phyloP scores from a whole-genome alignment of 495 filamentous ascomycete species.

The Penicillium parvum region DNA sequence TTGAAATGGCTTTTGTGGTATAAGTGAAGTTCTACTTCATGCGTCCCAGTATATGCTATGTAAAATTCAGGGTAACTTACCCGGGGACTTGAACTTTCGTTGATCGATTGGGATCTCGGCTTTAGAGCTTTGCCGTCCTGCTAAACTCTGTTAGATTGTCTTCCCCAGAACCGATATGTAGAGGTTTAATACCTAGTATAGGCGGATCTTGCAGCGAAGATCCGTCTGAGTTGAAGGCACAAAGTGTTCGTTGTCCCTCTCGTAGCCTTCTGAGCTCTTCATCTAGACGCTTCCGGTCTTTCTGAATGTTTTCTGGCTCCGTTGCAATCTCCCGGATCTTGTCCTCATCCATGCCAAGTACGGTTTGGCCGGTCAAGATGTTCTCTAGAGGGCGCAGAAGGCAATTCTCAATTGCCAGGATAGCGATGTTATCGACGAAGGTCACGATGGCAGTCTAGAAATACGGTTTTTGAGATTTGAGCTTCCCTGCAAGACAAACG shows the following conservation, averaged over 20 bases:
- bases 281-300: constrained; percentile 12
- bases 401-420: constrained; percentile 53
- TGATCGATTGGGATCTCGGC: too few relatives aligned
- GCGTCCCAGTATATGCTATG: too few relatives aligned
- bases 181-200: not conserved
- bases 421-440: constrained; percentile 60
- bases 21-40: too few relatives aligned
- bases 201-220: not conserved
- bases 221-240: not conserved
- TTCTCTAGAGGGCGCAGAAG: constrained; percentile 35
- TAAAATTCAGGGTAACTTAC: too few relatives aligned
- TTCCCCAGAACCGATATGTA: too few relatives aligned
- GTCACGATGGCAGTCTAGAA: constrained; percentile 53
- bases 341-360: constrained; percentile 27
- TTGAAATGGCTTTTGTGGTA: too few relatives aligned
- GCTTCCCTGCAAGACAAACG: not conserved
- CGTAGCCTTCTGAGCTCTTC: constrained; percentile 17
- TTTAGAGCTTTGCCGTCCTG: too few relatives aligned
- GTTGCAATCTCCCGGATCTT: constrained; percentile 14
- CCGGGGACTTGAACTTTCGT: too few relatives aligned
- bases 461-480: not conserved
- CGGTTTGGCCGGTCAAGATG: constrained; percentile 25
- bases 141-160: too few relatives aligned
- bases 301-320: constrained; percentile 10
- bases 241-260: not conserved